phyloP scores from a whole-genome alignment of 2,329 filamentous ascomycete genomes.

The Neopestalotiopsis clavispora region DNA sequence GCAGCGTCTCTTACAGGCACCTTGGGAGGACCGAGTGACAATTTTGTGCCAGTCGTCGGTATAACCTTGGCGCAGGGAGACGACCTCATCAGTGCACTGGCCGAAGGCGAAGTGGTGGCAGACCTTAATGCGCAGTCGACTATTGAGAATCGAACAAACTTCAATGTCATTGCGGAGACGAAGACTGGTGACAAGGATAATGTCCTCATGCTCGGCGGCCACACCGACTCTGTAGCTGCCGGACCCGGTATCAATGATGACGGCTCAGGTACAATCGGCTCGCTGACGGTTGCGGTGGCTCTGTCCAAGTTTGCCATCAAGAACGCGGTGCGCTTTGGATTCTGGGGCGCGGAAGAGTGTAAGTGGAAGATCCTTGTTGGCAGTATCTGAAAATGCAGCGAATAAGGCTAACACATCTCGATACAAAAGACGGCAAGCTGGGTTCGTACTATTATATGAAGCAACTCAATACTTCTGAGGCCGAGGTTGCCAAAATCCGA shows the following conservation, averaged over 20 bases:
- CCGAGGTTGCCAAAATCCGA: slow-evolving; percentile 54
- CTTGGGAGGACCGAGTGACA: slow-evolving; percentile 51
- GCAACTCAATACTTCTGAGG: slow-evolving; percentile 42
- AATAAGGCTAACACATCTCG: too few relatives aligned
- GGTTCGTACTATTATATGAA: slow-evolving; percentile 56
- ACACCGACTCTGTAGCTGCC: slow-evolving; percentile 52
- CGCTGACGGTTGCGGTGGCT: slow-evolving; percentile 51
- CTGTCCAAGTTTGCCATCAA: slow-evolving; percentile 49
- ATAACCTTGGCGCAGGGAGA: slow-evolving; percentile 53
- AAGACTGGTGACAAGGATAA: slow-evolving; percentile 53
- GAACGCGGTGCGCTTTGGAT: slow-evolving; percentile 55
- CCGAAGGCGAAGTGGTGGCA: slow-evolving; percentile 37
- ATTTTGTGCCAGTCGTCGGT: slow-evolving; percentile 57
- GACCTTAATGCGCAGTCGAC: slow-evolving; percentile 50
- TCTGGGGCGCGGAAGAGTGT: slow-evolving; percentile 57
- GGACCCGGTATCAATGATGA: slow-evolving; percentile 68
- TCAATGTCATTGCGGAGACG: slow-evolving; percentile 58
- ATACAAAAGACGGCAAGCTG: slow-evolving; percentile 41
- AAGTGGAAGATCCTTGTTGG: too few relatives aligned
- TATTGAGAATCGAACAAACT: slow-evolving; percentile 51
- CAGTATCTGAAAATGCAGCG: too few relatives aligned
- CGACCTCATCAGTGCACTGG: slow-evolving; percentile 35
- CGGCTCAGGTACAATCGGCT: slow-evolving; percentile 57
- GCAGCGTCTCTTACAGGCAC: slow-evolving; percentile 55
- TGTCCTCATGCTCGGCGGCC: slow-evolving; percentile 52